Evolutionary conservation across 2,329 filamentous ascomycete genomes (phyloP).

Genomic region (Scedosporium minutisporum): DNA sequence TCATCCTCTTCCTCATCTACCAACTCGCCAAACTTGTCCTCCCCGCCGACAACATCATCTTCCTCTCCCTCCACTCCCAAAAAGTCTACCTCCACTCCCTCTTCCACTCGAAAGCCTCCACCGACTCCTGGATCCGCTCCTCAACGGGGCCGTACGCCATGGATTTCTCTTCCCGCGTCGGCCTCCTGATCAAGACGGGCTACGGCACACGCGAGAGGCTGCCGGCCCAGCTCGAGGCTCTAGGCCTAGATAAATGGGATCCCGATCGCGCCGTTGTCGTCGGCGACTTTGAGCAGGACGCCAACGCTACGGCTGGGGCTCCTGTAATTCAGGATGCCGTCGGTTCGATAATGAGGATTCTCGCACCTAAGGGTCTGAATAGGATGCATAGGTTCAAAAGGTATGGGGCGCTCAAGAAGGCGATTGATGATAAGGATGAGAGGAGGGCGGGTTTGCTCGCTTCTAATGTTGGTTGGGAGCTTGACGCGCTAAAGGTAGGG

Average conservation of each 20-base stretch:
- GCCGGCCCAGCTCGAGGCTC: constrained; percentile 34
- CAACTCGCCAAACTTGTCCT: constrained; percentile 6
- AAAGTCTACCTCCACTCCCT: constrained; percentile 18
- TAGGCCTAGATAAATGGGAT: constrained; percentile 21
- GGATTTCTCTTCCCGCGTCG: constrained; percentile 35
- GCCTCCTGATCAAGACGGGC: constrained; percentile 45
- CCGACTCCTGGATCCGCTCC: constrained; percentile 31
- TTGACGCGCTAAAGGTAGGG: constrained; percentile 39
- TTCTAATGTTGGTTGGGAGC: constrained; percentile 34
- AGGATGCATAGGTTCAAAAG: constrained; percentile 26
- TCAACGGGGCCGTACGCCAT: constrained; percentile 29
- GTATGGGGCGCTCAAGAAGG: constrained; percentile 28
- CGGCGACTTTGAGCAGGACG: constrained; percentile 25
- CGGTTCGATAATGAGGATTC: constrained; percentile 7
- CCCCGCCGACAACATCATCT: constrained; percentile 10
- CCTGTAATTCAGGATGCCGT: constrained; percentile 30
- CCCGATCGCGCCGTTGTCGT: constrained; percentile 32
- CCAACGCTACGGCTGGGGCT: background rate
- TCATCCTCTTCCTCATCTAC: constrained; percentile 7
- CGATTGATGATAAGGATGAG: constrained; percentile 27
- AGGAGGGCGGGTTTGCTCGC: constrained; percentile 26
- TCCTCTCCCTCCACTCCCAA: constrained; percentile 12
- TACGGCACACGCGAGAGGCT: constrained; percentile 43
- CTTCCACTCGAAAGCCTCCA: constrained; percentile 17
- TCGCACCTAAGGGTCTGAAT: constrained; percentile 9